phyloP scores from a whole-genome alignment of 345 rosid genomes.

The Eucalyptus pauciflora region DNA sequence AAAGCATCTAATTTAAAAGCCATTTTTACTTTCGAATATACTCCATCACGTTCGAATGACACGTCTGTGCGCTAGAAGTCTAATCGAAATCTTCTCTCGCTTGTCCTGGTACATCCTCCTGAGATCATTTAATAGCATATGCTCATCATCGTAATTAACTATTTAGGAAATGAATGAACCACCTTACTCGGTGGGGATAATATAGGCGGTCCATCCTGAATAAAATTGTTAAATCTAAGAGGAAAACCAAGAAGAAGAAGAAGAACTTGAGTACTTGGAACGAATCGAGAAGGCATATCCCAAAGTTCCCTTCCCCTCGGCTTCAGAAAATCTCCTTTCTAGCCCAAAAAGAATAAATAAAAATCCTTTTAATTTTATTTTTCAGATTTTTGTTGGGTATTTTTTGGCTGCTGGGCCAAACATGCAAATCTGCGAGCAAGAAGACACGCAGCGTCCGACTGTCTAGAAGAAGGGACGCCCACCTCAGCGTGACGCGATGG shows the following conservation, averaged over 20 bases:
- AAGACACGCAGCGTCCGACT: not conserved
- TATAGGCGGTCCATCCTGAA: not conserved
- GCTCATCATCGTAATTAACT: not conserved
- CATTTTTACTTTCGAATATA: not conserved
- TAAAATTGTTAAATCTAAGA: not conserved
- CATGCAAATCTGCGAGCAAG: not conserved
- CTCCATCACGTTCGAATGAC: not conserved
- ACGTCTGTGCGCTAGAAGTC: rapidly evolving
- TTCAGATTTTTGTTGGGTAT: not conserved
- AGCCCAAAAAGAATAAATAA: not conserved
- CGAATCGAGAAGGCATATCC: not conserved
- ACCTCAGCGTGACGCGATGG: not conserved
- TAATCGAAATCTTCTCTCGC: not conserved
- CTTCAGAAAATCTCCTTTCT: not conserved
- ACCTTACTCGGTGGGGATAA: rapidly evolving
- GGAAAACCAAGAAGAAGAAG: not conserved
- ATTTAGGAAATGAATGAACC: not conserved
- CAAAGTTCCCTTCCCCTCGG: not conserved
- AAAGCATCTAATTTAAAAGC: not conserved
- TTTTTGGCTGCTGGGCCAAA: not conserved
- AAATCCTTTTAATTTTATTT: not conserved
- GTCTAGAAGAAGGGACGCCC: not conserved
- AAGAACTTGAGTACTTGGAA: not conserved
- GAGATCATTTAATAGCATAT: not conserved
- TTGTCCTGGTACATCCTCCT: not conserved